phyloP scores from a whole-genome alignment of 352 stramenopile species.

The Pythium vanterpoolii region DNA sequence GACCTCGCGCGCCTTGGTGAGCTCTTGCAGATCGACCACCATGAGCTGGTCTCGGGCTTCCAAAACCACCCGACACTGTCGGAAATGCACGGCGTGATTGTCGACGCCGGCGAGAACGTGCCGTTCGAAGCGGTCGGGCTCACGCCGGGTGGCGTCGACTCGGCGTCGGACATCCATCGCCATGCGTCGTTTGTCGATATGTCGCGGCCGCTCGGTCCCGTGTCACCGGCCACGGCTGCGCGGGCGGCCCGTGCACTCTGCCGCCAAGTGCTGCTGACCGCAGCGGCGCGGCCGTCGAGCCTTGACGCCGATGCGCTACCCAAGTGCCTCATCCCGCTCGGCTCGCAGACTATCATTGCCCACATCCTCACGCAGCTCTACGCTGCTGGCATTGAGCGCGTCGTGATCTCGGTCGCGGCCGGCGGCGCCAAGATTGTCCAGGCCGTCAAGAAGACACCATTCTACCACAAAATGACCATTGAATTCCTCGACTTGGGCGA shows the following conservation, averaged over 20 bases:
- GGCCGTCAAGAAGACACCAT: constrained; percentile 59
- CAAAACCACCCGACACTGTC: constrained; percentile 48
- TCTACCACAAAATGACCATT: constrained; percentile 66
- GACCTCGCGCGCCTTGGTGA: constrained; percentile 24
- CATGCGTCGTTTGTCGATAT: constrained; percentile 16
- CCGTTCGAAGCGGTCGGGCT: constrained; percentile 67
- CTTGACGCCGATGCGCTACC: constrained; percentile 54
- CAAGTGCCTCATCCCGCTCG: constrained; percentile 75
- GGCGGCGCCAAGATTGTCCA: constrained; percentile 52
- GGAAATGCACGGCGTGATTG: constrained; percentile 76
- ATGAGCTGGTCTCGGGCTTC: constrained; percentile 44
- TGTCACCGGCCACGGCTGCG: constrained; percentile 2
- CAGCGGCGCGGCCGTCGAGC: constrained; percentile 44
- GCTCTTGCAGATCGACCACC: constrained; percentile 25
- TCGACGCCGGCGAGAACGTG: constrained; percentile 70
- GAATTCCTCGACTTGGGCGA: constrained; percentile 32
- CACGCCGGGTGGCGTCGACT: neutral
- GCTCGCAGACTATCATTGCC: constrained; percentile 68
- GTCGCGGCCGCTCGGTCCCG: constrained; percentile 17
- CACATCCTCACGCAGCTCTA: constrained; percentile 81
- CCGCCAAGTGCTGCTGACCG: constrained; percentile 62
- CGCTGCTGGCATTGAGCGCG: constrained; percentile 63
- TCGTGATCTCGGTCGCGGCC: constrained; percentile 77
- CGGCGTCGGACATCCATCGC: constrained; percentile 1
- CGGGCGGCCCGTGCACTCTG: constrained; percentile 16